These are phyloP conservation scores for Dendrobium officinale DNA, from an alignment of 106 monocot genomes.

Conservation along the genomic window DNA sequence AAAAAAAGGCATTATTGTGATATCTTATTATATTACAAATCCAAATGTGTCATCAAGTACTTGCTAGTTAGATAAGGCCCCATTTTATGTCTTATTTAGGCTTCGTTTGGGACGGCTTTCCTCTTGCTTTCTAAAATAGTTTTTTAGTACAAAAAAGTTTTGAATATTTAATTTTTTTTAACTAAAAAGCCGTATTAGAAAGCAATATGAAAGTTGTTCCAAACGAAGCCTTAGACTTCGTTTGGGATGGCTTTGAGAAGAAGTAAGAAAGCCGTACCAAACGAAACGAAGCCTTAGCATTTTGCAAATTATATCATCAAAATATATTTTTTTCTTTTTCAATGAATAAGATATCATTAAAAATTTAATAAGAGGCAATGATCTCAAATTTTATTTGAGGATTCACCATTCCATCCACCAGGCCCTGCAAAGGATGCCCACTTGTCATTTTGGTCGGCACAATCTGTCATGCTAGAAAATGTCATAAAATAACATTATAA, in stretches of 20 bases:
- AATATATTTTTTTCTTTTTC: background rate
- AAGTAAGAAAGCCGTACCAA: no score
- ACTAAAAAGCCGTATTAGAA: no score
- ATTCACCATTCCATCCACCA: constrained; percentile 85
- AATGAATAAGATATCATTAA: background rate
- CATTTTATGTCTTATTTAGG: background rate
- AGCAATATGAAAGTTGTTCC: no score
- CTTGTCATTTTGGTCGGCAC: background rate
- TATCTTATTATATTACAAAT: background rate
- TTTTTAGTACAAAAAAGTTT: no score
- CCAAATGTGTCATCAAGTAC: background rate
- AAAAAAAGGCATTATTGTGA: no score
- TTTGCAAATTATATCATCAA: background rate
- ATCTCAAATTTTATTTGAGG: background rate
- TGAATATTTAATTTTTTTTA: no score
- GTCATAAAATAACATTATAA: background rate
- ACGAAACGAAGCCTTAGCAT: no score
- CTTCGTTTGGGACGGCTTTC: no score
- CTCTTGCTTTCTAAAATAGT: no score
- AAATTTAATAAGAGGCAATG: background rate
- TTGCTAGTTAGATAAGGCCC: background rate
- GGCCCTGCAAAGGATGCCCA: constrained; percentile 40
- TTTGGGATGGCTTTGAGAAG: no score
- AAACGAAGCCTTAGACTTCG: no score
- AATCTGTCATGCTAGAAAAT: background rate